Base-by-base conservation (phyloP, 768 basidiomycete genomes). In the Mycena floridula region DNA sequence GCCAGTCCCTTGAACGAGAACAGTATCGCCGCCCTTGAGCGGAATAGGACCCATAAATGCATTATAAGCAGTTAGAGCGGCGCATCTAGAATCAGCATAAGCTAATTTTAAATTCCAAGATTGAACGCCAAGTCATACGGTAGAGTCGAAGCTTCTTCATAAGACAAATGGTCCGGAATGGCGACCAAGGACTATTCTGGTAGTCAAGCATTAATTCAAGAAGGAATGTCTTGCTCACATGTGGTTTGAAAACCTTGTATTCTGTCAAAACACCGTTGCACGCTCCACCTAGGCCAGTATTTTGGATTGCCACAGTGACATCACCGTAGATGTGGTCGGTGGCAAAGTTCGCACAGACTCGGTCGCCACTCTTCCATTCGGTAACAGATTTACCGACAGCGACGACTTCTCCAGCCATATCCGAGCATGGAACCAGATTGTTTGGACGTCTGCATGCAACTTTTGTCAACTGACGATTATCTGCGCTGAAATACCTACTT, bases 391-490 rank as follows among this genome's bases (percentile, higher is more conserved):
- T 58, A 5, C 70, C 70, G 9, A 78, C 54, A 1, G 72, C 66
- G 25, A 79, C 57, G 39, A 82, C 62, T 51, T 80, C 78, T 11
- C 81, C 79, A 15, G 79, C 76, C 59, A 72, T 68, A 51, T 82
- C 79, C 1, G 80, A 69, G 51, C 62, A 64, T 26, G 66, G 66
- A 8, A 71, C 62, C 1, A 65, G 52, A 41, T 66, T 52, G 6
- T 8, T 21, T 37, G 26, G 22, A 21, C 5, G 30, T 36, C 43
- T 44, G 38, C n/a, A n/a, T n/a, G n/a, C 9, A n/a, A n/a, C n/a
- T n/a, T n/a, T n/a, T n/a, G n/a, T n/a, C 26, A 16, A 38, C 8
- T 9, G 15, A 11, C 18, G 20, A 12, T 12, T 25, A 44, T 36
- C 44, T n/a, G 12, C 2, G 1, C 25, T 32, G 16, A 25, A 18